Evolutionary conservation across 225 moss, liverwort and hornwort species (phyloP).

Genomic region (Marchantia paleacea): DNA sequence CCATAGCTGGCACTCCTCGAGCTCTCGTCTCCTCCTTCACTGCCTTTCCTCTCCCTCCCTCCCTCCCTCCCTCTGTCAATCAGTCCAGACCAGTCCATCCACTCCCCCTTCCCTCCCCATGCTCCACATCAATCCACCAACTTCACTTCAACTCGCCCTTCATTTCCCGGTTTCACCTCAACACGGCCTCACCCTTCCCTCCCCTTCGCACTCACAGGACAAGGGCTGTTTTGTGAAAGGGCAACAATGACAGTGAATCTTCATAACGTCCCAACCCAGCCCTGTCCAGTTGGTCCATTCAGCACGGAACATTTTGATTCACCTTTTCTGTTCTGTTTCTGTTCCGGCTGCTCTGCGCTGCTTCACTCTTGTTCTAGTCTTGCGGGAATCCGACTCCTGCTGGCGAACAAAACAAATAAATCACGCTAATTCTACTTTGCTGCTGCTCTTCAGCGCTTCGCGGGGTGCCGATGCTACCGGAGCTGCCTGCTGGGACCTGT

Average conservation of each 20-base stretch:
- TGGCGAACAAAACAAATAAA: neutral
- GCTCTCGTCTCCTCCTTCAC: neutral
- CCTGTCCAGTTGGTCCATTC: neutral
- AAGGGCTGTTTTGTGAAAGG: too few species aligned
- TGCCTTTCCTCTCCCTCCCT: neutral
- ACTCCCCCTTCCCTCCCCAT: too few species aligned
- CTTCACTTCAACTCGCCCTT: too few species aligned
- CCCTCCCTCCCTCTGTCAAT: too few species aligned
- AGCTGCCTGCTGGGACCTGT: neutral
- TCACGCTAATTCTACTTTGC: neutral
- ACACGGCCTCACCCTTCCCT: too few species aligned
- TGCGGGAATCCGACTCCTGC: neutral
- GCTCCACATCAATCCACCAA: too few species aligned
- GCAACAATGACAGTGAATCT: too few species aligned
- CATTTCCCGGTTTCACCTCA: too few species aligned
- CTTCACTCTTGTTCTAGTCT: neutral
- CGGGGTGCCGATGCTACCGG: neutral
- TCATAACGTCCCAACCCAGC: too few species aligned
- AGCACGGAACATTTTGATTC: neutral
- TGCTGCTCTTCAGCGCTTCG: neutral
- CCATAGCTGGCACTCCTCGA: conserved; percentile 15
- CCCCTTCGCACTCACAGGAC: too few species aligned
- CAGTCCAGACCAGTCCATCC: neutral
- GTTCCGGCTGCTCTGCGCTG: neutral
- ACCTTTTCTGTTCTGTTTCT: conserved; percentile 5